Percentiles rank a stretch among this genome's conserved stretches.
phyloP scores from a whole-genome alignment of 2,329 filamentous ascomycete species.

The Fusarium sp. region DNA sequence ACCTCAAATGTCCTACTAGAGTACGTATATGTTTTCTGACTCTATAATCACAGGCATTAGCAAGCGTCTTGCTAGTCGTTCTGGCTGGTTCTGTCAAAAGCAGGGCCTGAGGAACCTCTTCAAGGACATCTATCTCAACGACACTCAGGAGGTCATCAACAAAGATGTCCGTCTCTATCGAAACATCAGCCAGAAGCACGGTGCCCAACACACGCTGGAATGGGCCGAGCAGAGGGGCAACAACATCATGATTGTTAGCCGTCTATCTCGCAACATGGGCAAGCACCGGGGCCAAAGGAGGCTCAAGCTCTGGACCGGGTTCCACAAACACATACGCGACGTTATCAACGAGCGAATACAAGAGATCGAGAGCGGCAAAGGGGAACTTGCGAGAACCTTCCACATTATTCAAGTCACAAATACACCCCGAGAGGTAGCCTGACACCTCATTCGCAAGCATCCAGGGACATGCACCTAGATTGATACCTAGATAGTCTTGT shows the following conservation, averaged over 20 bases:
- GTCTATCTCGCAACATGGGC: neutral
- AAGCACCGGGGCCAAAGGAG: neutral
- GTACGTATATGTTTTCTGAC: neutral
- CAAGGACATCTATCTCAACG: neutral
- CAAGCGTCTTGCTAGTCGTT: neutral
- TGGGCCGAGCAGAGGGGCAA: slow-evolving; percentile 5
- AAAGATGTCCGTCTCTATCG: slow-evolving; percentile 3
- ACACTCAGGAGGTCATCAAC: neutral
- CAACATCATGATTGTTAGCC: slow-evolving; percentile 12
- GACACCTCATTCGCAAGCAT: slow-evolving; percentile 9
- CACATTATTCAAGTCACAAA: neutral
- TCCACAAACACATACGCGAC: neutral
- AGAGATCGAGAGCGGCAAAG: neutral
- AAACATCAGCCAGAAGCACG: neutral
- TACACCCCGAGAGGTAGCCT: neutral
- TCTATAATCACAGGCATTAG: neutral
- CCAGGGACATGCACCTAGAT: neutral
- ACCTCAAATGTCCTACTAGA: neutral
- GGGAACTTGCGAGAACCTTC: neutral
- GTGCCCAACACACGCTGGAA: neutral
- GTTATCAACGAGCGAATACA: slow-evolving; percentile 10
- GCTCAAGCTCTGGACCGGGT: neutral
- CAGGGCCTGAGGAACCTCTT: slow-evolving; percentile 2
- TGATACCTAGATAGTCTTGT: neutral
- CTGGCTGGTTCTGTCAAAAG: neutral